phyloP scores from a whole-genome alignment of 495 filamentous ascomycete species.

The Aspergillus sclerotioniger region DNA sequence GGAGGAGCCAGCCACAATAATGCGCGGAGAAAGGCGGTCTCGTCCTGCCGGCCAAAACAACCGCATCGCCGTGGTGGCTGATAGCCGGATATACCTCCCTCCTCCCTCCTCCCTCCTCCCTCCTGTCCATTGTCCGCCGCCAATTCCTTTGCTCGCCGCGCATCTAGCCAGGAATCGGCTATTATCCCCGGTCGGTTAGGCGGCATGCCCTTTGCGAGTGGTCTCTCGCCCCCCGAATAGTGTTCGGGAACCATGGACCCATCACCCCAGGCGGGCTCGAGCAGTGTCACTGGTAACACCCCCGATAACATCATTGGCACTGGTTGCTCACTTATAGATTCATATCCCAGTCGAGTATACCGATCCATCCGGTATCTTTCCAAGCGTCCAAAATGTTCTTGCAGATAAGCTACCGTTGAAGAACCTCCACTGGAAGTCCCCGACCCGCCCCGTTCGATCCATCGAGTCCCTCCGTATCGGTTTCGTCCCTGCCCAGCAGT shows the following conservation, averaged over 20 bases:
- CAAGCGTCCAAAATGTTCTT: slow-evolving; percentile 72
- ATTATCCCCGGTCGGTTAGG: slow-evolving; percentile 6
- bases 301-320: not conserved
- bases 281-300: slow-evolving; percentile 49
- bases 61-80: not conserved
- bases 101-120: slow-evolving; percentile 4
- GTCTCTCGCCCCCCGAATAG: slow-evolving; percentile 27
- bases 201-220: slow-evolving; percentile 36
- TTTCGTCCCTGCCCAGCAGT: slow-evolving; percentile 57
- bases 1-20: slow-evolving; percentile 12
- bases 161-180: not conserved
- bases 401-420: slow-evolving; percentile 79
- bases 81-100: not conserved
- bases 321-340: slow-evolving; percentile 6
- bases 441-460: slow-evolving; percentile 82
- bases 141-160: not conserved
- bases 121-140: not conserved
- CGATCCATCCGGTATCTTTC: slow-evolving; percentile 84
- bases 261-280: slow-evolving; percentile 44
- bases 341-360: slow-evolving; percentile 60
- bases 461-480: slow-evolving; percentile 91
- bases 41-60: slow-evolving; percentile 1
- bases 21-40: slow-evolving; percentile 16
- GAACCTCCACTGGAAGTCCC: slow-evolving; percentile 95
- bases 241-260: slow-evolving; percentile 45